Evolutionary conservation across 2,329 filamentous ascomycete species (phyloP), one percentile per base, ranked within the genome.

Genomic region (Chaetomium globosum): DNA sequence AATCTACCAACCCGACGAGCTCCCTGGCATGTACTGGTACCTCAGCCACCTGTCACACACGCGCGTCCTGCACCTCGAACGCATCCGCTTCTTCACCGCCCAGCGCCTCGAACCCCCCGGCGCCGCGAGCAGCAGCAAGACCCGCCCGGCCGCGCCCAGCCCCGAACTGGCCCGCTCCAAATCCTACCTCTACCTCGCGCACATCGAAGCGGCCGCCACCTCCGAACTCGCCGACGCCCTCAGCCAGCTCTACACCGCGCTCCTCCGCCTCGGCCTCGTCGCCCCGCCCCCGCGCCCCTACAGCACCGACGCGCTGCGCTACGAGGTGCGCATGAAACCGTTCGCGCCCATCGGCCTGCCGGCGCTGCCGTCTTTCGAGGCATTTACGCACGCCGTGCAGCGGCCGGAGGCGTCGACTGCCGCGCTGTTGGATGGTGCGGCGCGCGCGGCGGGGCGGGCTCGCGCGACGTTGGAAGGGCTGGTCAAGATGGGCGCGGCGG

Each of bases 11-110:
- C 83, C 87, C 0, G 90, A 96, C 75, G 95, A 99, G 76, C 82
- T 95, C 10, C 85, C 88, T 0, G 88, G 87, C 28, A 96, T 97
- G 90, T 98, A 98, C 76, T 95, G 90, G 87, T 93, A 97, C 75
- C 80, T 97, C 68, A 86, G 91, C 70, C 86, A 91, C 78, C 79
- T 96, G 65, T 81, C 90, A 73, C 85, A 88, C 74, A 86, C 89
- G 63, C 82, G 89, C 67, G 78, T 87, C 54, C 83, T 87, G 73
- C 87, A 97, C 72, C 79, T 90, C 28, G 88, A 92, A 70, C 85
- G 90, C 61, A 92, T 95, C 71, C 86, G 88, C 71, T 81, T 84
- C 1, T 92, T 91, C 70, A 82, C 87, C 7, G 76, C 82, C 49
- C 77, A 75, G 16, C 77, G 73, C 54, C 72, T 77, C 4, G 56